Percentiles rank a stretch among this genome's conserved stretches.
These are phyloP conservation scores for Penicillium sp. DNA, from an alignment of 2,329 filamentous ascomycete species.

Conservation along the genomic window DNA sequence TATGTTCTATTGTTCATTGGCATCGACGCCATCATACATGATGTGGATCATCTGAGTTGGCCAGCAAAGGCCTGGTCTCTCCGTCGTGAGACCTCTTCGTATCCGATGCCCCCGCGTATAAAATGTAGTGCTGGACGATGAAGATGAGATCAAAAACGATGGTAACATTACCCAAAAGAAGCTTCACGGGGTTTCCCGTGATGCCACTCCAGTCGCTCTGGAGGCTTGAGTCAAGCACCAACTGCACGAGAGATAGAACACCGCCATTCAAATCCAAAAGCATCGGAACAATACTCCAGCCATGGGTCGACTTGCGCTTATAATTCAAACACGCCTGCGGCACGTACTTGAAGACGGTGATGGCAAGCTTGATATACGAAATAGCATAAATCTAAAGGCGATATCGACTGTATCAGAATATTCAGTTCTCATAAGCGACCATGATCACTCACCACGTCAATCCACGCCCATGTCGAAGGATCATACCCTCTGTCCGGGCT, in stretches of 20 bases:
- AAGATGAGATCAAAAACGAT: slow-evolving; percentile 84
- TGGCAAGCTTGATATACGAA: slow-evolving; percentile 81
- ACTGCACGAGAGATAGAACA: slow-evolving; percentile 72
- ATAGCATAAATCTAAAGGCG: slow-evolving; percentile 56
- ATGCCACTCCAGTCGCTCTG: slow-evolving; percentile 86
- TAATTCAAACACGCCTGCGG: slow-evolving; percentile 82
- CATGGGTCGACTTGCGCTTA: slow-evolving; percentile 73
- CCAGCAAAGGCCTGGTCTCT: slow-evolving; percentile 29
- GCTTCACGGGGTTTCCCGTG: slow-evolving; percentile 86
- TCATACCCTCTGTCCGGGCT: slow-evolving; percentile 44
- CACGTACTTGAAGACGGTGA: slow-evolving; percentile 88
- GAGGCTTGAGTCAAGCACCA: slow-evolving; percentile 76
- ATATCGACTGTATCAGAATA: slow-evolving; percentile 1
- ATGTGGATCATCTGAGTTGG: slow-evolving; percentile 10
- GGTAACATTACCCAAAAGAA: slow-evolving; percentile 76
- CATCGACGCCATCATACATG: not conserved
- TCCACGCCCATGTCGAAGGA: slow-evolving; percentile 55
- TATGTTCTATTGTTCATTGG: not conserved
- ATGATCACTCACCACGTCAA: slow-evolving; percentile 54
- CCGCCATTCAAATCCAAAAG: slow-evolving; percentile 79
- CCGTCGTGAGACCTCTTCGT: slow-evolving; percentile 15
- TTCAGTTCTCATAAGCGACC: not conserved
- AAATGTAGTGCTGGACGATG: slow-evolving; percentile 77
- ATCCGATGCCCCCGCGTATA: slow-evolving; percentile 53
- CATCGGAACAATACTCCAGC: slow-evolving; percentile 83